Conservation (phyloP, 441 rosid genomes). For the Adansonia gregorii region DNA sequence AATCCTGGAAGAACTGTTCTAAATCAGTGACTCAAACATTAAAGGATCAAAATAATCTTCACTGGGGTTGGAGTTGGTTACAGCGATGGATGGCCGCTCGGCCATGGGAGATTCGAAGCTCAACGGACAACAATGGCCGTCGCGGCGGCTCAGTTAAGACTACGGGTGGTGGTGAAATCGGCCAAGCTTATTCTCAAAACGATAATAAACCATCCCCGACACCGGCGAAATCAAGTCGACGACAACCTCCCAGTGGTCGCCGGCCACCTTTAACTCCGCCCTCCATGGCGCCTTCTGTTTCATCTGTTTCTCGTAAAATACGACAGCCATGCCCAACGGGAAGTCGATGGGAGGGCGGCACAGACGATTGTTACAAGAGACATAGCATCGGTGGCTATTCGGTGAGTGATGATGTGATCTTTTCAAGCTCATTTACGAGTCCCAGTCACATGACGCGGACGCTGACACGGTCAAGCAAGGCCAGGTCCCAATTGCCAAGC, state of each 20-base stretch:
- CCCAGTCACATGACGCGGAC: constrained; percentile 44
- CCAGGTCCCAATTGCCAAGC: constrained; percentile 62
- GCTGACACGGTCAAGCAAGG: constrained; percentile 49
- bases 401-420: constrained; percentile 74
- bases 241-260: constrained; percentile 29
- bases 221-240: constrained; percentile 9
- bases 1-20: constrained; percentile 55
- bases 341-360: constrained; percentile 58
- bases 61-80: constrained; percentile 99
- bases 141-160: constrained; percentile 50
- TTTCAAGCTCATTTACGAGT: constrained; percentile 60
- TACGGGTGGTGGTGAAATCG: constrained; percentile 46
- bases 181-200: constrained; percentile 37
- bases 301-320: constrained; percentile 44
- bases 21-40: constrained; percentile 56
- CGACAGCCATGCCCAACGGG: constrained; percentile 56
- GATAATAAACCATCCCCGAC: constrained; percentile 20
- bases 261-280: constrained; percentile 57
- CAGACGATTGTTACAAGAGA: constrained; percentile 71
- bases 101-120: constrained; percentile 68
- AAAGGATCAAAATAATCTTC: constrained; percentile 81
- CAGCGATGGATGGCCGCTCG: constrained; percentile 94
- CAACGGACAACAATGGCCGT: constrained; percentile 51
- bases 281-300: constrained; percentile 47
- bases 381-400: constrained; percentile 77